These are phyloP conservation scores for Lipomyces starkeyi DNA, from an alignment of 805 yeast genomes.

Conservation along the genomic window DNA sequence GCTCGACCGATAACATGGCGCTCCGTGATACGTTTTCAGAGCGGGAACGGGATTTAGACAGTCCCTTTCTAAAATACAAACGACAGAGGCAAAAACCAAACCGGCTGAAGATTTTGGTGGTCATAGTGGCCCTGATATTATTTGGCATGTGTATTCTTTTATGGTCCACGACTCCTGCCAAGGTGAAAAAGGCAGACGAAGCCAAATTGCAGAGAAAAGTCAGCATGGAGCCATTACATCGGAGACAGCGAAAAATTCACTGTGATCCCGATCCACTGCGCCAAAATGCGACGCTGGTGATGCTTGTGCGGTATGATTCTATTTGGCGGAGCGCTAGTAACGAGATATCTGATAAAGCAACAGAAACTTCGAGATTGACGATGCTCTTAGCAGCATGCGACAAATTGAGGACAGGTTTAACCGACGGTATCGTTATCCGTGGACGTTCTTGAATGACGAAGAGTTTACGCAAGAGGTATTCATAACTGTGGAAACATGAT, in stretches of 20 bases:
- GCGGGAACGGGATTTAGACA: slow-evolving; percentile 27
- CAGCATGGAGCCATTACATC: slow-evolving; percentile 30
- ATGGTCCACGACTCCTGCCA: slow-evolving; percentile 30
- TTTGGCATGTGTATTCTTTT: slow-evolving; percentile 29
- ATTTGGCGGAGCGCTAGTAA: neutral
- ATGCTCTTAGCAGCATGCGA: slow-evolving; percentile 61
- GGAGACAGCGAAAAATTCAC: slow-evolving; percentile 31
- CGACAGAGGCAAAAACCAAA: slow-evolving; percentile 35
- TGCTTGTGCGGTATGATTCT: slow-evolving; percentile 55
- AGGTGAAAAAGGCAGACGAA: slow-evolving; percentile 29
- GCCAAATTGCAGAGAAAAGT: slow-evolving; percentile 28
- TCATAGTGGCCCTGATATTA: slow-evolving; percentile 12
- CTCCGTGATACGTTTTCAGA: slow-evolving; percentile 1
- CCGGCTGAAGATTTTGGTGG: slow-evolving; percentile 20
- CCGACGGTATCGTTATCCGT: slow-evolving; percentile 78
- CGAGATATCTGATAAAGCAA: neutral
- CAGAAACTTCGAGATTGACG: slow-evolving; percentile 66
- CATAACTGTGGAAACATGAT: neutral
- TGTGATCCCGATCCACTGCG: slow-evolving; percentile 38
- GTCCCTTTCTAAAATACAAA: slow-evolving; percentile 37
- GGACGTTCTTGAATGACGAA: slow-evolving; percentile 94
- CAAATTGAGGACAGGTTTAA: slow-evolving; percentile 88
- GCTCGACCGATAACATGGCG: slow-evolving; percentile 2
- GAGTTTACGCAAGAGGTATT: slow-evolving; percentile 70
- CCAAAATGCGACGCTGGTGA: slow-evolving; percentile 67